These are phyloP conservation scores for Pseudogymnoascus sp. DNA, from an alignment of 2,329 filamentous ascomycete genomes.

Conservation along the genomic window DNA sequence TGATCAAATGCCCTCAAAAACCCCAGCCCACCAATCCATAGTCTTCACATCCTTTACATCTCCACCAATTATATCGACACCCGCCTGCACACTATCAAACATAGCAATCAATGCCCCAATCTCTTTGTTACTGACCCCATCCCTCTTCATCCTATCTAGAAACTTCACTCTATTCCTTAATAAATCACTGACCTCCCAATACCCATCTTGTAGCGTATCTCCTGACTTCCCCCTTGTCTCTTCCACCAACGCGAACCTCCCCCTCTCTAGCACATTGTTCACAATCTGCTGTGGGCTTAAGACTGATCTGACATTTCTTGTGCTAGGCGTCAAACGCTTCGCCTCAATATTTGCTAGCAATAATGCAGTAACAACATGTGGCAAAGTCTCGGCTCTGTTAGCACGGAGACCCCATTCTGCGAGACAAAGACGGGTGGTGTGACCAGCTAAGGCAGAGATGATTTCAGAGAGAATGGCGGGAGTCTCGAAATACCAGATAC, in stretches of 20 bases:
- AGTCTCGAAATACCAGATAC: conserved; percentile 47
- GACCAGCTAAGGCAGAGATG: conserved; percentile 31
- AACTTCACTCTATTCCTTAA: conserved; percentile 26
- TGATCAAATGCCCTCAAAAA: conserved; percentile 13
- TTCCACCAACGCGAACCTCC: conserved; percentile 33
- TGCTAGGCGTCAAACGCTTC: conserved; percentile 32
- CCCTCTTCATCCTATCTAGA: conserved; percentile 28
- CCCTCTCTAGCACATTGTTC: conserved; percentile 26
- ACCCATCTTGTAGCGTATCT: conserved; percentile 37
- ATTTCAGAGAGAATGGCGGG: conserved; percentile 30
- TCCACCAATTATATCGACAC: conserved; percentile 16
- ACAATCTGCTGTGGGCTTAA: conserved; percentile 37
- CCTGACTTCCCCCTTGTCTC: conserved; percentile 33
- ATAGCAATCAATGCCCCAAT: conserved; percentile 25
- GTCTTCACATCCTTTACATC: conserved; percentile 29
- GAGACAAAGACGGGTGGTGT: conserved; percentile 33
- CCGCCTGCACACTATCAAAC: conserved; percentile 17
- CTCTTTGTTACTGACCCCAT: conserved; percentile 25
- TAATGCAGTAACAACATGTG: conserved; percentile 47
- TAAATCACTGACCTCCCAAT: conserved; percentile 38
- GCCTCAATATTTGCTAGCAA: conserved; percentile 38
- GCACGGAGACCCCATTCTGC: conserved; percentile 42
- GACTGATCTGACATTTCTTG: conserved; percentile 42
- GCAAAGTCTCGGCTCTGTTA: conserved; percentile 31
- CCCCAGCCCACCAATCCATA: conserved; percentile 38